Evolutionary conservation across 2,329 filamentous ascomycete genomes (phyloP), one percentile per base, ranked within the genome.

Genomic region (Ascochyta fabae): DNA sequence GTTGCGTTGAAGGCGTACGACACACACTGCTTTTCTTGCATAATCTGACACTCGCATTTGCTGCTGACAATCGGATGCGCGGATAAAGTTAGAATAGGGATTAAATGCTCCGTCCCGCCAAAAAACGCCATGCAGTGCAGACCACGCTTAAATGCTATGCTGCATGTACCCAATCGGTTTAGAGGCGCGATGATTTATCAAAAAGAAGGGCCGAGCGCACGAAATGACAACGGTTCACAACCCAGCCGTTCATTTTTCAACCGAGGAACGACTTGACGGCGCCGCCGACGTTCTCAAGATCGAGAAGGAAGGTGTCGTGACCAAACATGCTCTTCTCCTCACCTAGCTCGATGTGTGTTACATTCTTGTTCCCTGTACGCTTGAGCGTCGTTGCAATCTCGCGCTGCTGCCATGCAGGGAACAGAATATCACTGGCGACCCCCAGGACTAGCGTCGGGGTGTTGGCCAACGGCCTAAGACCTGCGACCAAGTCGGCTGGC

Each of bases 381-480:
- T 87, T 85, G 61, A 99, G 80, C 3, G 94, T 89, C 69, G 94
- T 88, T 3, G 93, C 94, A 59, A 99, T 88, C 76, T 99, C 95
- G 48, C 91, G 86, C 79, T 99, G 95, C 79, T 99, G 95, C 94
- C 95, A 99, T 0, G 95, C 92, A 0, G 95, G 95, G 78, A 99
- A 99, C 33, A 99, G 79, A 45, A 97, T 98, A 72, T 99, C 95
- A 67, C 92, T 97, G 0, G 92, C 91, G 4, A 98, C 95, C 31
- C 95, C 95, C 80, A 99, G 88, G 10, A 99, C 91, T 22, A 99
- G 82, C 0, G 91, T 89, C 0, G 92, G 91, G 45, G 88, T 94
- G 58, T 93, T 83, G 49, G 88, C 86, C 48, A 98, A 76, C 0
- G 86, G 78, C 4, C 84, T 78, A 19, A 99, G 79, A 0, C 95